phyloP scores from a whole-genome alignment of 192 early-diverging fungal genomes.

The Backusella mclennaniae region DNA sequence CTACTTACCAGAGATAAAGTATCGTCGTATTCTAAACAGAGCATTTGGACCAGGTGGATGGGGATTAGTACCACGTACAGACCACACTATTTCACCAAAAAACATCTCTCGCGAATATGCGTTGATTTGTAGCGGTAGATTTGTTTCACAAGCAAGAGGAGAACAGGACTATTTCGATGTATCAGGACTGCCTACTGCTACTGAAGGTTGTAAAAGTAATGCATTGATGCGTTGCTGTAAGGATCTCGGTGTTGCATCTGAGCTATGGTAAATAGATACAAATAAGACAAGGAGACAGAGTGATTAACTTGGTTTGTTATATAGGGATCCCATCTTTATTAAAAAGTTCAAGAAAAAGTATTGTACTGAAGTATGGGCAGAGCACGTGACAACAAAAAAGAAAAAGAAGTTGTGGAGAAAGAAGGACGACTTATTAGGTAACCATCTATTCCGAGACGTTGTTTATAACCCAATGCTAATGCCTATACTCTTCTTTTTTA shows the following conservation, averaged over 20 bases:
- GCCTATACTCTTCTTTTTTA: neutral
- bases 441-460: neutral
- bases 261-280: slow-evolving; percentile 68
- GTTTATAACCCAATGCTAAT: neutral
- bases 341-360: slow-evolving; percentile 81
- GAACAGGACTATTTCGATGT: slow-evolving; percentile 90
- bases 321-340: slow-evolving; percentile 85
- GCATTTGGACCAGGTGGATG: slow-evolving; percentile 95
- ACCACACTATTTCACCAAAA: slow-evolving; percentile 75
- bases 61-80: slow-evolving; percentile 86
- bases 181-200: slow-evolving; percentile 73
- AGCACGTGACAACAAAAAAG: slow-evolving; percentile 67
- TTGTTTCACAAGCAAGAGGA: slow-evolving; percentile 90
- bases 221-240: slow-evolving; percentile 97
- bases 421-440: slow-evolving; percentile 55
- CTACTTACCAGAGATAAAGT: slow-evolving; percentile 97
- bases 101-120: slow-evolving; percentile 93
- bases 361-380: slow-evolving; percentile 75
- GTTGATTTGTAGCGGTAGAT: slow-evolving; percentile 74
- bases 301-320: neutral
- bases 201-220: slow-evolving; percentile 89
- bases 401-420: slow-evolving; percentile 87
- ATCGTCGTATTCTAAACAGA: slow-evolving; percentile 91
- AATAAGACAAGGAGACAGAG: no score
- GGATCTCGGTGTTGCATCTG: slow-evolving; percentile 87